These are phyloP conservation scores for Fusarium verrucosum DNA, from an alignment of 2,329 filamentous ascomycete genomes.

Conservation along the genomic window DNA sequence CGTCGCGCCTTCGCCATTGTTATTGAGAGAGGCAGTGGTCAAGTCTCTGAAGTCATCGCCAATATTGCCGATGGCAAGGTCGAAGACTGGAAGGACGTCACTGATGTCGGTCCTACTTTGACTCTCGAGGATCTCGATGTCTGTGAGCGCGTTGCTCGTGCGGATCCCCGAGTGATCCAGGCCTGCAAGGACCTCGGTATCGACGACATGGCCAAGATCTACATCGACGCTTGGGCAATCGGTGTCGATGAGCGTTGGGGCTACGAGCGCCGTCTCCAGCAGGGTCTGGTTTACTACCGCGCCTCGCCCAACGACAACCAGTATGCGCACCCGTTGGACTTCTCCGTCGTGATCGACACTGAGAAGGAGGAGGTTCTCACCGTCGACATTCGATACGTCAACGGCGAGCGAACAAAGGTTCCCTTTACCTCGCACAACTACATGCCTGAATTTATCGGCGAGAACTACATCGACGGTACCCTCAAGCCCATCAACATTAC, in stretches of 20 bases:
- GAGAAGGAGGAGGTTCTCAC: slow-evolving; percentile 60
- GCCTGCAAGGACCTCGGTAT: slow-evolving; percentile 80
- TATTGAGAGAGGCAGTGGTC: slow-evolving; percentile 51
- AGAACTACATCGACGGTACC: slow-evolving; percentile 49
- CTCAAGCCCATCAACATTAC: slow-evolving; percentile 53
- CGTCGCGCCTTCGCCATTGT: slow-evolving; percentile 62
- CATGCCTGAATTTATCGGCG: slow-evolving; percentile 49
- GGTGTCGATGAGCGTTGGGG: slow-evolving; percentile 84
- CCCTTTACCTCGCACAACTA: slow-evolving; percentile 53
- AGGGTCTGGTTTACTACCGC: slow-evolving; percentile 84
- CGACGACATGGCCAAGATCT: slow-evolving; percentile 84
- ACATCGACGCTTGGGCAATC: slow-evolving; percentile 87
- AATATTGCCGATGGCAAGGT: slow-evolving; percentile 53
- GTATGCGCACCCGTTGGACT: slow-evolving; percentile 66
- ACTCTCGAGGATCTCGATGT: slow-evolving; percentile 84
- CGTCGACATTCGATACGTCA: slow-evolving; percentile 54
- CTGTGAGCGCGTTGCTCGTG: slow-evolving; percentile 73
- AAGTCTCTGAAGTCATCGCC: slow-evolving; percentile 63
- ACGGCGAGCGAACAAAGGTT: slow-evolving; percentile 59
- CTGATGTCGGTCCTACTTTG: slow-evolving; percentile 61
- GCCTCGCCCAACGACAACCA: slow-evolving; percentile 74
- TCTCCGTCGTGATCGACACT: slow-evolving; percentile 55
- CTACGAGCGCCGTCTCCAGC: slow-evolving; percentile 75
- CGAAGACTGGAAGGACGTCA: slow-evolving; percentile 58
- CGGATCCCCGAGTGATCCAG: slow-evolving; percentile 78